Conservation (phyloP, 2,329 filamentous ascomycete genomes). For the Endoconidiophora polonica region DNA sequence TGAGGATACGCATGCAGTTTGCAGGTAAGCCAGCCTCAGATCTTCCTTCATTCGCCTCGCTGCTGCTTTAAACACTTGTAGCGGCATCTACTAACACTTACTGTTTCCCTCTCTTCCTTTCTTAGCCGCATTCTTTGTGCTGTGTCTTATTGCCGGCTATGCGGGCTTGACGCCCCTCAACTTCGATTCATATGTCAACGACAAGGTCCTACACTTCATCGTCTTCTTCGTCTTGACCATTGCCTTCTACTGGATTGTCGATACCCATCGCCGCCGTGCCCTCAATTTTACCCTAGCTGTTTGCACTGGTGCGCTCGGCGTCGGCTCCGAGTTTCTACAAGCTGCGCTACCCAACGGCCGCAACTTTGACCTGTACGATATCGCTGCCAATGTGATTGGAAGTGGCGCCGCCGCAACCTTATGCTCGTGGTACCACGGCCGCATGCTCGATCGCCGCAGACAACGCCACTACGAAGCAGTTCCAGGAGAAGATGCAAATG, state of each 20-base stretch:
- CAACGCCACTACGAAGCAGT: slow-evolving; percentile 54
- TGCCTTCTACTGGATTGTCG: slow-evolving; percentile 91
- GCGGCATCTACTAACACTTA: not conserved
- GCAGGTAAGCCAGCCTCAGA: slow-evolving; percentile 44
- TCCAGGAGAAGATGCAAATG: slow-evolving; percentile 40
- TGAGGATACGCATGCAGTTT: slow-evolving; percentile 80
- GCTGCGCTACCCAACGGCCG: slow-evolving; percentile 57
- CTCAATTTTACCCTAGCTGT: slow-evolving; percentile 68
- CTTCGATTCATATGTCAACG: slow-evolving; percentile 47
- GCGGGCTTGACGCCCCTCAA: slow-evolving; percentile 56
- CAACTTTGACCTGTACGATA: slow-evolving; percentile 62
- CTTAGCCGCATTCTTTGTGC: slow-evolving; percentile 48
- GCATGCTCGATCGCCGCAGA: slow-evolving; percentile 81
- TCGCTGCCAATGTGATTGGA: slow-evolving; percentile 73
- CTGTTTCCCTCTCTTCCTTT: not conserved
- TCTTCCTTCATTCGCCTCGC: slow-evolving; percentile 3
- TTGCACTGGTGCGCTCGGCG: slow-evolving; percentile 54
- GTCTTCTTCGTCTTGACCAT: slow-evolving; percentile 83
- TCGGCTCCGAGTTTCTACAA: slow-evolving; percentile 64
- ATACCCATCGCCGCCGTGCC: slow-evolving; percentile 71
- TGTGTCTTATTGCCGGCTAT: slow-evolving; percentile 63
- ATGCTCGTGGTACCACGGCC: slow-evolving; percentile 83
- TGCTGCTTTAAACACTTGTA: too few relatives aligned
- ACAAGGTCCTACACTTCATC: slow-evolving; percentile 74
- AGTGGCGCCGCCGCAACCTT: slow-evolving; percentile 54